Evolutionary conservation across 257 asterid genomes (phyloP), one percentile per base, ranked within the genome.

Genomic region (Solanum gandarillasii): DNA sequence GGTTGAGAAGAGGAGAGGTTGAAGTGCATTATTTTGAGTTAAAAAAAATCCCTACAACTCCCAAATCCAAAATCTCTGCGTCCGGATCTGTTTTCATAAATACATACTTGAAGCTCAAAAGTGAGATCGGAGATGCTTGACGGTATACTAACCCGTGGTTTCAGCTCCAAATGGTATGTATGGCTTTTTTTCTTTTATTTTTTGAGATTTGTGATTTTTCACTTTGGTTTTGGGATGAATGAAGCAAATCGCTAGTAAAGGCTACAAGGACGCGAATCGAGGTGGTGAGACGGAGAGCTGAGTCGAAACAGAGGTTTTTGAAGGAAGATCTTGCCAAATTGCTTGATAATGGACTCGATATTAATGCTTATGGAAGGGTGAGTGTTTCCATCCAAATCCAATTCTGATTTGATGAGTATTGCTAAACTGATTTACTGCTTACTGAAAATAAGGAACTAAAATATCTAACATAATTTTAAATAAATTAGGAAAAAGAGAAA

Each of bases 241-340:
- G 92, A 92, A 97, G 99, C 91, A 97, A 95, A 94, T 91, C 98
- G 83, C 81, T 94, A 90, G 89, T 93, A 23, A 97, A 96, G 92
- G 89, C 92, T 83, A 93, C 92, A 32, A 91, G 93, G 87, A 90
- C 94, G 81, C 93, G 99, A 95, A 94, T 97, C 90, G 97, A 91
- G 86, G 92, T 93, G 90, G 92, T 92, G 88, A 87, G 96, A 87
- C 90, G 89, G 93, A 93, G 99, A 92, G 95, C 95, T 60, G 98
- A 94, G 94, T 98, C 98, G 89, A 94, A 92, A 90, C 98, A 96
- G 96, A 95, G 95, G 93, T 96, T 95, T 90, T 89, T 94, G 68
- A 96, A 93, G 90, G 98, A 95, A 87, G 99, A 97, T 94, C 98
- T 97, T 89, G 95, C 93, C 31, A 97, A 97, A 91, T 90, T 97